phyloP scores from a whole-genome alignment of 352 stramenopile species.

The Phytophthora multivora region DNA sequence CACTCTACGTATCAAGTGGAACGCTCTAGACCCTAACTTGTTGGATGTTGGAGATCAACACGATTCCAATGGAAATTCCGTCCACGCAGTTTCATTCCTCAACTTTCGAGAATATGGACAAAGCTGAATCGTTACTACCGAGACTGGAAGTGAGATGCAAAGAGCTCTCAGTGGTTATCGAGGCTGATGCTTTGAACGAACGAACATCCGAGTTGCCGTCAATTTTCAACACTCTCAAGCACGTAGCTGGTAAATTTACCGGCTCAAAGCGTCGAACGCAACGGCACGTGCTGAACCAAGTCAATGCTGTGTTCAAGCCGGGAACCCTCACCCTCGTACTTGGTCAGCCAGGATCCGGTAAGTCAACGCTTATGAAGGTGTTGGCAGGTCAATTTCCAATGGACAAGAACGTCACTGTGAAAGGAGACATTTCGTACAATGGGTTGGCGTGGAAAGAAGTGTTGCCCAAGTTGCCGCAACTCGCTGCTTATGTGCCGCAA shows the following conservation, averaged over 20 bases:
- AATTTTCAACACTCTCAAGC: slow-evolving; percentile 29
- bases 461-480: slow-evolving; percentile 32
- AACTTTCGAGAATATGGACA: background rate
- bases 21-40: background rate
- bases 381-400: slow-evolving; percentile 39
- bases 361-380: slow-evolving; percentile 43
- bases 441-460: slow-evolving; percentile 22
- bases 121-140: background rate
- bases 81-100: background rate
- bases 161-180: slow-evolving; percentile 22
- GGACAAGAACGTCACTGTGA: slow-evolving; percentile 33
- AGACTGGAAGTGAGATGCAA: slow-evolving; percentile 42
- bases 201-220: slow-evolving; percentile 24
- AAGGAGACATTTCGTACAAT: slow-evolving; percentile 38
- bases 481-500: slow-evolving; percentile 42
- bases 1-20: background rate
- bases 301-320: slow-evolving; percentile 37
- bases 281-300: slow-evolving; percentile 20
- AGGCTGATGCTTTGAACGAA: slow-evolving; percentile 8
- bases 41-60: background rate
- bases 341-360: slow-evolving; percentile 18
- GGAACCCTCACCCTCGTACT: slow-evolving; percentile 27
- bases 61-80: background rate
- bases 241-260: slow-evolving; percentile 13
- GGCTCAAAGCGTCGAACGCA: background rate